These are phyloP conservation scores for Colletotrichum kahawae DNA, from an alignment of 2,329 filamentous ascomycete genomes.

Conservation along the genomic window DNA sequence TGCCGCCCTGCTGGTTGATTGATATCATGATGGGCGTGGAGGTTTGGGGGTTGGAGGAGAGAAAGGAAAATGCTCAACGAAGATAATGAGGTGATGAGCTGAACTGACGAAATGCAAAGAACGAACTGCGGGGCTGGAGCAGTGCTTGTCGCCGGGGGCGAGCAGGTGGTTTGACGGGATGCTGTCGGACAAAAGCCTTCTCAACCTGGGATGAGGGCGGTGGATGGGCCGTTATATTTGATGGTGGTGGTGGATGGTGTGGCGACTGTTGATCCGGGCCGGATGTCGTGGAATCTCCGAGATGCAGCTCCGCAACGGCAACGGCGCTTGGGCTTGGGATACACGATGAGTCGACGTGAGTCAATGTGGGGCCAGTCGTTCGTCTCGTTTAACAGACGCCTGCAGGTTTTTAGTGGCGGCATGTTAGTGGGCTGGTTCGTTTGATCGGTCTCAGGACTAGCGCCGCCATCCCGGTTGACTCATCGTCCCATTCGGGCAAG, in stretches of 20 bases:
- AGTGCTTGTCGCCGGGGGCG: slow-evolving; percentile 6
- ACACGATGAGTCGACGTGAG: slow-evolving; percentile 14
- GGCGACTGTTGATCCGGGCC: background rate
- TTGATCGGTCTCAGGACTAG: background rate
- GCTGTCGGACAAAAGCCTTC: background rate
- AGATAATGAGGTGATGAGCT: slow-evolving; percentile 19
- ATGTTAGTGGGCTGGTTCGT: background rate
- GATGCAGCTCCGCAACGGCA: background rate
- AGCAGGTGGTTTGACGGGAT: background rate
- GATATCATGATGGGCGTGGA: slow-evolving; percentile 41
- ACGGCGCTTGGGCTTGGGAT: background rate
- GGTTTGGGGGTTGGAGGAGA: background rate
- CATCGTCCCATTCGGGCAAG: background rate
- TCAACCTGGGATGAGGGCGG: background rate
- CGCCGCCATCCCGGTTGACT: background rate
- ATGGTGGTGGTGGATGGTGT: background rate
- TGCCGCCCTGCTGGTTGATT: slow-evolving; percentile 33
- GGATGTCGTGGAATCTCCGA: slow-evolving; percentile 8
- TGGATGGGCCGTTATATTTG: background rate
- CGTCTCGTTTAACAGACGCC: background rate
- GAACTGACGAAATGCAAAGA: slow-evolving; percentile 18
- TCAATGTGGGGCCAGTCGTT: background rate
- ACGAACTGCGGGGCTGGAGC: background rate
- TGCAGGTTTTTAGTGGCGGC: rapidly evolving
- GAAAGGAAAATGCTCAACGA: slow-evolving; percentile 8